Evolutionary conservation across 495 filamentous ascomycete species (phyloP).

Genomic region (Podospora pseudocomata): DNA sequence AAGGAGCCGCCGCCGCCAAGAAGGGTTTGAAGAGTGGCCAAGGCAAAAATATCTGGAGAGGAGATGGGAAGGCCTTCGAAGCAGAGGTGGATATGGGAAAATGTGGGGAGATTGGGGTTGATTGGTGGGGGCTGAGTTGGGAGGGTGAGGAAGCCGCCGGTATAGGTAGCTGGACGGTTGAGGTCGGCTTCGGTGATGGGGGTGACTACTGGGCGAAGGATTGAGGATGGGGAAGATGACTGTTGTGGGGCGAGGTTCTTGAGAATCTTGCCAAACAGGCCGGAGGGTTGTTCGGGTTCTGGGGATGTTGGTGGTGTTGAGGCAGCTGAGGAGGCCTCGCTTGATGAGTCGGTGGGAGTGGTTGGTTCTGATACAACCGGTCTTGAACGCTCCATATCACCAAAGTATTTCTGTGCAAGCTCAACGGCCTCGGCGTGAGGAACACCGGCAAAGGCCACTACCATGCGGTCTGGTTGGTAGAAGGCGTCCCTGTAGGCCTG

Average conservation of each 20-base stretch:
- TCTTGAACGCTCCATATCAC: constrained; percentile 64
- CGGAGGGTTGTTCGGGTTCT: constrained; percentile 43
- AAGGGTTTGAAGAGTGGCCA: constrained; percentile 93
- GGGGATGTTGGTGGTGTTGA: constrained; percentile 40
- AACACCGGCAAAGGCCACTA: constrained; percentile 93
- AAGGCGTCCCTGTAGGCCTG: constrained; percentile 78
- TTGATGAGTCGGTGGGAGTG: constrained; percentile 43
- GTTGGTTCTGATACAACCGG: constrained; percentile 35
- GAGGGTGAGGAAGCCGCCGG: constrained; percentile 84
- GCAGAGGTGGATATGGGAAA: constrained; percentile 89
- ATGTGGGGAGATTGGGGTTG: constrained; percentile 72
- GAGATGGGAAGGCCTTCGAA: constrained; percentile 93
- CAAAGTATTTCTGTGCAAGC: constrained; percentile 81
- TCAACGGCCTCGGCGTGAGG: constrained; percentile 74
- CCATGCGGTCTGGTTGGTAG: constrained; percentile 83
- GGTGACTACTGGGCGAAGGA: constrained; percentile 39
- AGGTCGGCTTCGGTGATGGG: constrained; percentile 55
- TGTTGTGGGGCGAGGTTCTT: constrained; percentile 70
- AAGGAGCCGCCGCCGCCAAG: constrained; percentile 96
- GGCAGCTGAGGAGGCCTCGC: constrained; percentile 39
- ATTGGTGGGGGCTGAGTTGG: constrained; percentile 71
- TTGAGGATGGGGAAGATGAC: constrained; percentile 59
- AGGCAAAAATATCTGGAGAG: constrained; percentile 88
- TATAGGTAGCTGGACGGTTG: constrained; percentile 73
- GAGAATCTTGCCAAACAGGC: constrained; percentile 76